Base-by-base conservation (phyloP, 1,139 yeast genomes). In the Spencermartinsiella ligniputridi region DNA sequence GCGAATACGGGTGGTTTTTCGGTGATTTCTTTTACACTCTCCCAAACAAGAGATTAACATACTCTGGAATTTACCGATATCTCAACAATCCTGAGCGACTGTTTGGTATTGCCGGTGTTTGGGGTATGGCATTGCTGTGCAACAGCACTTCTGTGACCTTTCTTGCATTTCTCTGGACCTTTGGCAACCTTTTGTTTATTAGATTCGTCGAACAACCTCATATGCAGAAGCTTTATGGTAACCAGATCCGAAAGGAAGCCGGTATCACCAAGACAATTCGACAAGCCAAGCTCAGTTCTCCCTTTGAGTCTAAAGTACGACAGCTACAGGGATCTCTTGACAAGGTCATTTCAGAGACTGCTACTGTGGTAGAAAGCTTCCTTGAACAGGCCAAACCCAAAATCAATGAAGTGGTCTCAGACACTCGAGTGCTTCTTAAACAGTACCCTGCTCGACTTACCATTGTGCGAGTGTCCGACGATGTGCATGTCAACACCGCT, bases 1-100 rank as follows among this genome's bases (percentile, higher is more conserved):
- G 94, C 3, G 85, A 83, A 52, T 85, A 83, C 63, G 95, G 95
- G 13, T 86, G 95, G 95, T 86, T 85, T 58, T 86, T 83, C 61
- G 95, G 96, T 47, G 96, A 86, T 62, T 86, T 86, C 65, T 86
- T 86, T 63, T 71, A 84, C 53, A 82, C 86, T 29, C 70, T 78
- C 25, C 64, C 68, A 35, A 72, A 76, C 37, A 50, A 51, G 32
- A 52, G 55, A 39, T 71, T 87, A 53, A 81, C 92, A 1, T 83
- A 83, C 53, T 86, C 88, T 25, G 96, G 96, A 44, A 87, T 86
- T 42, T 87, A 86, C 62, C 77, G 95, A 55, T 86, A 85, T 62
- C 72, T 86, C 60, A 87, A 86, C 61, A 85, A 86, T 58, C 96
- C 96, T 5, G 95, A 86, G 62, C 83, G 89, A 55, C 67, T 86